Conservation (phyloP, 148 eudicot species). For the Selenicereus undatus region DNA sequence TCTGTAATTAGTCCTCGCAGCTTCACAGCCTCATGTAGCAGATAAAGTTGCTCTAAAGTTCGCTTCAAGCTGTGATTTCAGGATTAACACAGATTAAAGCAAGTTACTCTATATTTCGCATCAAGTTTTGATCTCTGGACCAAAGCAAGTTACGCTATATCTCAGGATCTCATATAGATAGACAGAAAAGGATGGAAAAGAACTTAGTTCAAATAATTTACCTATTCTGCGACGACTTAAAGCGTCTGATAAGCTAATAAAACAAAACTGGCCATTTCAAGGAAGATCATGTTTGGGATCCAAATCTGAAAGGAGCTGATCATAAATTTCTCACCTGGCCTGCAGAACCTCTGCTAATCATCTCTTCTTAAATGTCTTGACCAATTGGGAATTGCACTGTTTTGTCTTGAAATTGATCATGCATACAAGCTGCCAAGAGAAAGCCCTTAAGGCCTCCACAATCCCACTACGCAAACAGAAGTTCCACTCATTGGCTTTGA, state of each 20-base stretch:
- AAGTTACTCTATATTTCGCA: background rate
- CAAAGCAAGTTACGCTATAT: background rate
- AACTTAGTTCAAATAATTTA: conserved; percentile 17
- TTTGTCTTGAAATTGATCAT: background rate
- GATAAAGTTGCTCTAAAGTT: background rate
- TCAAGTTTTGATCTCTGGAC: background rate
- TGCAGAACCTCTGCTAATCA: background rate
- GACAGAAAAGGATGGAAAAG: conserved; percentile 5
- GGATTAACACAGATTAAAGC: background rate
- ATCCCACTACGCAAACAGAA: background rate
- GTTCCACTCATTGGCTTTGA: background rate
- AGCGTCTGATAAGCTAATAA: background rate
- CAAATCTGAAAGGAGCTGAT: background rate
- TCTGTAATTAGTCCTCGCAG: background rate
- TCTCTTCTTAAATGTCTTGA: background rate
- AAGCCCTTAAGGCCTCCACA: background rate
- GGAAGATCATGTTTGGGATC: background rate
- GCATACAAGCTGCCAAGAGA: background rate
- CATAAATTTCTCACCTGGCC: background rate
- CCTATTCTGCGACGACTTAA: conserved; percentile 5
- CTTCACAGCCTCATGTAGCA: conserved; percentile 7
- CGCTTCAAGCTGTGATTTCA: background rate
- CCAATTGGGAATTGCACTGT: background rate
- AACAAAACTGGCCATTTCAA: background rate
- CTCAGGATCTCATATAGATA: background rate